Evolutionary conservation across 106 monocot genomes (phyloP).

Genomic region (Amphibolis antarctica): DNA sequence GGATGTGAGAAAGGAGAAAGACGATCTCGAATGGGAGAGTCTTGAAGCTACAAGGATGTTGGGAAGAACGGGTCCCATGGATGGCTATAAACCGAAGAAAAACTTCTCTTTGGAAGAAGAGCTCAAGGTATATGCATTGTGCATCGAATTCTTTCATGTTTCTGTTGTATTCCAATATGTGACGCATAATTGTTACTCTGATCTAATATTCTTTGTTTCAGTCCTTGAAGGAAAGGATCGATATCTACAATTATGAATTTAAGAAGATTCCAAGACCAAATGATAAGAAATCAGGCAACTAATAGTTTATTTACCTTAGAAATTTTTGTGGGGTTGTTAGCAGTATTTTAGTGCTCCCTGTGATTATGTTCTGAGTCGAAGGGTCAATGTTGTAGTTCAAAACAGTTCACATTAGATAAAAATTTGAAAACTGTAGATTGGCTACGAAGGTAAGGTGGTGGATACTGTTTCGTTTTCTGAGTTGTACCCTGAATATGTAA

Average conservation of each 20-base stretch:
- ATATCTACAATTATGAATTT: conserved; percentile 76
- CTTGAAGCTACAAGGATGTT: conserved; percentile 68
- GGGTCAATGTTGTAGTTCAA: too few relatives aligned
- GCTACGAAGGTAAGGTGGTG: too few relatives aligned
- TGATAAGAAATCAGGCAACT: conserved; percentile 23
- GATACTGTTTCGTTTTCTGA: too few relatives aligned
- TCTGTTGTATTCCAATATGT: neutral
- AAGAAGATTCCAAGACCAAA: conserved; percentile 49
- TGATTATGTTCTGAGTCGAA: too few relatives aligned
- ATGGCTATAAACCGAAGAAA: conserved; percentile 68
- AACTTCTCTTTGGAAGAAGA: conserved; percentile 71
- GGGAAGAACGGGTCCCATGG: conserved; percentile 63
- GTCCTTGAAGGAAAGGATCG: conserved; percentile 67
- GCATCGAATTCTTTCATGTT: neutral
- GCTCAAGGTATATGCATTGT: conserved; percentile 41
- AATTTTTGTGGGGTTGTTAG: too few relatives aligned
- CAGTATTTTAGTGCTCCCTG: too few relatives aligned
- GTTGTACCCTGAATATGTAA: too few relatives aligned
- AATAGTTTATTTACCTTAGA: neutral
- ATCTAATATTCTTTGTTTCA: conserved; percentile 5
- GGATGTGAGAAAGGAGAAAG: conserved; percentile 84
- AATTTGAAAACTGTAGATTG: too few relatives aligned
- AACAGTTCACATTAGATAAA: too few relatives aligned
- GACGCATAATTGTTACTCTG: neutral
- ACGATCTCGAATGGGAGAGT: conserved; percentile 83